phyloP scores from a whole-genome alignment of 1,139 yeast species.

The Yamadazyma pseudoaaseri region DNA sequence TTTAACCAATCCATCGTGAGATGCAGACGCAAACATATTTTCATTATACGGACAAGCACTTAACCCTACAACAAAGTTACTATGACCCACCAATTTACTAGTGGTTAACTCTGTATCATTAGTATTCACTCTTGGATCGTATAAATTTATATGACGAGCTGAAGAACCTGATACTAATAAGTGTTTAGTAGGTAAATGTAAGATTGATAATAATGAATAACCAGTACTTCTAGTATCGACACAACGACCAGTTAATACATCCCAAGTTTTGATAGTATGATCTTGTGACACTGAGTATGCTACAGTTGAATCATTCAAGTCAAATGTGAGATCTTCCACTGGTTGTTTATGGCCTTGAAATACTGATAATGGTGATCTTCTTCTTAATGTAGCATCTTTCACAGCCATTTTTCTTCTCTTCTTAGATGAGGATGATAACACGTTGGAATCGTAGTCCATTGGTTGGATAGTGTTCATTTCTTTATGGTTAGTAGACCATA shows the following conservation, averaged over 20 bases:
- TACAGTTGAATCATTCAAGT: slow-evolving; percentile 67
- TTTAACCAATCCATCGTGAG: slow-evolving; percentile 93
- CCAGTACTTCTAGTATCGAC: slow-evolving; percentile 88
- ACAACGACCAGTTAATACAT: slow-evolving; percentile 76
- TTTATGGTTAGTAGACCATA: slow-evolving; percentile 86
- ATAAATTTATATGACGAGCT: slow-evolving; percentile 90
- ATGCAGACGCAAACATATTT: slow-evolving; percentile 82
- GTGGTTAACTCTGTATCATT: slow-evolving; percentile 36
- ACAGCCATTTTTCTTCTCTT: slow-evolving; percentile 84
- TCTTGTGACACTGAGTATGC: slow-evolving; percentile 95
- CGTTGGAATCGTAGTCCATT: slow-evolving; percentile 48
- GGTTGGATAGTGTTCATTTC: slow-evolving; percentile 78
- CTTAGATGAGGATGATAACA: slow-evolving; percentile 75
- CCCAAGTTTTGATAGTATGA: slow-evolving; percentile 96
- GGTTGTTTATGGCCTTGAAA: slow-evolving; percentile 83
- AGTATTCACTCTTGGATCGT: slow-evolving; percentile 71
- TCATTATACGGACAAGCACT: slow-evolving; percentile 72
- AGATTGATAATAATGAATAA: slow-evolving; percentile 76
- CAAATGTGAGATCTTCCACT: slow-evolving; percentile 82
- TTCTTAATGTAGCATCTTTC: slow-evolving; percentile 72
- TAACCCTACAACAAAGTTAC: slow-evolving; percentile 83
- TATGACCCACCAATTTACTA: slow-evolving; percentile 81
- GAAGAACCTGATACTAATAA: slow-evolving; percentile 90
- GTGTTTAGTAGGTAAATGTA: slow-evolving; percentile 62
- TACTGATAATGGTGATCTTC: slow-evolving; percentile 77